Evolutionary conservation across 2,329 filamentous ascomycete species (phyloP), one percentile per base, ranked within the genome.

Genomic region (Colletotrichum agaves): DNA sequence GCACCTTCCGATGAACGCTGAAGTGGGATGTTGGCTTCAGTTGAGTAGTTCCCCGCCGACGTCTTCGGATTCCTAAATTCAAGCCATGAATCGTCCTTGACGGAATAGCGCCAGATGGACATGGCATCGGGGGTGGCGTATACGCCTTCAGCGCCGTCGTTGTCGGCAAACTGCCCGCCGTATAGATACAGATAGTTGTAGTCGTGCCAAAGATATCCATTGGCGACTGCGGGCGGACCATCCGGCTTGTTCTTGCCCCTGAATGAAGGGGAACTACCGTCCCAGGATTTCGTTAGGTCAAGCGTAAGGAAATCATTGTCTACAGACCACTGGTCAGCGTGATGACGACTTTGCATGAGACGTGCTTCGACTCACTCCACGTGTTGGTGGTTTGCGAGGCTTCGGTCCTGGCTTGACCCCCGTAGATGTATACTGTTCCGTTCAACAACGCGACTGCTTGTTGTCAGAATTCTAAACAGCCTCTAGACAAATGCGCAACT

Each of bases 201-300:
- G 50, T 91, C 91, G 73, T 90, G 88, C 91, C 92, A 94, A 1
- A 94, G 83, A 71, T 90, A 91, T n/a, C 91, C 92, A 49, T 91
- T 85, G 0, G 91, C 87, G 12, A 94, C 87, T 4, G 89, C 84
- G 1, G 92, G 92, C 1, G 91, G 91, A 0, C 91, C 92, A 10
- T 86, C 87, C 1, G 91, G 90, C 69, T 85, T 83, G 19, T 89
- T 81, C 11, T 93, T 82, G 2, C 89, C 90, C 1, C 81, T 86
- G 13, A 93, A 73, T 2, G 87, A 80, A 10, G 92, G 91, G 0
- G 86, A 87, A 21, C 82, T 84, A 47, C 88, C 88, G 70, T 90
- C 84, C 90, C 91, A 94, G n/a, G 88, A 88, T 70, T 87, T 88
- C 3, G 88, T 92, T 7, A 94, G 83, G 72, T 93, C 90, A n/a